These are phyloP conservation scores for Beauveria varroae DNA, from an alignment of 2,329 filamentous ascomycete genomes.

Conservation along the genomic window DNA sequence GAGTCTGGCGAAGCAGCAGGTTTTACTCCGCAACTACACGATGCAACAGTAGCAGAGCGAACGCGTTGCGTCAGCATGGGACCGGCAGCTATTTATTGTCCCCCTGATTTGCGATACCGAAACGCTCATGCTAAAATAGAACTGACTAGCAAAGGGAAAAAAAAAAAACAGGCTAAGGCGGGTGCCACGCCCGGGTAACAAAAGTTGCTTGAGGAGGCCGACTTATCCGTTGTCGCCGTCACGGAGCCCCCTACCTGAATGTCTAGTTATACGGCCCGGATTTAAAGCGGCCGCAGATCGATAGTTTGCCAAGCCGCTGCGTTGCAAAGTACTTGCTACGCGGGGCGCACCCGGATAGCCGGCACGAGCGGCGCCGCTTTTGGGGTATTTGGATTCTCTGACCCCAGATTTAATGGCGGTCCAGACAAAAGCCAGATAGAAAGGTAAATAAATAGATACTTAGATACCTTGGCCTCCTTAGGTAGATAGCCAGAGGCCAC, in stretches of 20 bases:
- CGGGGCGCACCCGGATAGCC: neutral
- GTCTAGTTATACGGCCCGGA: too few species aligned
- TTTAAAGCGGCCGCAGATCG: neutral
- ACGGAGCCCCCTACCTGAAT: neutral
- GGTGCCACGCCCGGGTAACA: neutral
- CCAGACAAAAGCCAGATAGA: too few species aligned
- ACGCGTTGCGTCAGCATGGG: neutral
- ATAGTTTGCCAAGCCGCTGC: neutral
- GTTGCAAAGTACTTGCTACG: neutral
- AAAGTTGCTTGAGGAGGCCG: neutral
- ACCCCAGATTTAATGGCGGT: neutral
- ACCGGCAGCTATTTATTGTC: neutral
- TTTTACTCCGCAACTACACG: neutral
- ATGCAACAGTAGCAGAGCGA: neutral
- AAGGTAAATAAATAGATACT: too few species aligned
- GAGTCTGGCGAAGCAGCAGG: neutral
- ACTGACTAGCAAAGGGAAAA: too few species aligned
- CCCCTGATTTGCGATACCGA: neutral
- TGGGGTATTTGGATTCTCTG: neutral
- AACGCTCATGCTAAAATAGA: too few species aligned
- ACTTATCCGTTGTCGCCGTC: slow-evolving; percentile 6
- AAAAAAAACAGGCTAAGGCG: neutral
- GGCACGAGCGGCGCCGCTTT: slow-evolving; percentile 8
- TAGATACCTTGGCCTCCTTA: too few species aligned
- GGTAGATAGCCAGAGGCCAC: too few species aligned